Conservation (phyloP, 208 protist species). For the Phytomonas serpens region DNA sequence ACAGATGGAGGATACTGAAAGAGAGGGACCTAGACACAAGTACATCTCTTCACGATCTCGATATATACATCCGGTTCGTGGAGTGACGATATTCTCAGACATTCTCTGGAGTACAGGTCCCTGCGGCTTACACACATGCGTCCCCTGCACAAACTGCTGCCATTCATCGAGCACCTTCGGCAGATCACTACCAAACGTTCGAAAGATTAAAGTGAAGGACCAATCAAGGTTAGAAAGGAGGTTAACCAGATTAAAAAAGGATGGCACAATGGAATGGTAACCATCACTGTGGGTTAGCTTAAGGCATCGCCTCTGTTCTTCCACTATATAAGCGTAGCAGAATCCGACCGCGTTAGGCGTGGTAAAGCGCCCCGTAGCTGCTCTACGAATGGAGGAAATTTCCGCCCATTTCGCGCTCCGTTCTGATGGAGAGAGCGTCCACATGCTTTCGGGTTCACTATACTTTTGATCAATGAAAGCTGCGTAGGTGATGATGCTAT, state of each 20-base stretch:
- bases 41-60: conserved; percentile 49
- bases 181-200: conserved; percentile 84
- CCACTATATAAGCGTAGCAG: conserved; percentile 50
- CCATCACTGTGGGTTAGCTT: conserved; percentile 8
- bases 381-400: conserved; percentile 35
- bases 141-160: conserved; percentile 59
- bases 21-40: conserved; percentile 56
- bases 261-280: conserved; percentile 62
- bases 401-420: conserved; percentile 50
- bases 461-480: conserved; percentile 55
- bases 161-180: conserved; percentile 66
- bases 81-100: conserved; percentile 22
- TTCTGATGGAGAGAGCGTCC: conserved; percentile 38
- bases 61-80: conserved; percentile 61
- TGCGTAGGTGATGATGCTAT: conserved; percentile 43
- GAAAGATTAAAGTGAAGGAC: conserved; percentile 82
- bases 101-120: conserved; percentile 41
- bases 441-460: conserved; percentile 62
- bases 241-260: conserved; percentile 83
- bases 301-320: conserved; percentile 55
- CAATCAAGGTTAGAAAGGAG: conserved; percentile 65
- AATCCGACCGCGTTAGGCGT: conserved; percentile 43
- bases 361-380: conserved; percentile 53
- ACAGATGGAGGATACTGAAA: conserved; percentile 29
- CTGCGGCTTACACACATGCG: conserved; percentile 52